Base-by-base conservation (phyloP, 805 yeast species). In the Starmerella potacharoeniae region DNA sequence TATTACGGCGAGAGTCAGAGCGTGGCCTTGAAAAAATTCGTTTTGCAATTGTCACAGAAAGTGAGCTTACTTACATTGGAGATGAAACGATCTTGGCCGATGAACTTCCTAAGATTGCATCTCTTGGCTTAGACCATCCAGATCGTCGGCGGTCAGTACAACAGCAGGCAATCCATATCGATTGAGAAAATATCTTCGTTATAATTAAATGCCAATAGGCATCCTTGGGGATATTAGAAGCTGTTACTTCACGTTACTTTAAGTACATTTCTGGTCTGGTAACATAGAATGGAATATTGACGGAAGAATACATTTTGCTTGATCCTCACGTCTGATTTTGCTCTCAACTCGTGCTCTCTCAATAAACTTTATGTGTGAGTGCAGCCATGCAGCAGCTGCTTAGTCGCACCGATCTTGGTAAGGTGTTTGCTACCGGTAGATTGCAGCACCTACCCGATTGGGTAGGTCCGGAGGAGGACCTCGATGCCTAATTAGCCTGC, bases 61-160 rank as follows among this genome's bases (percentile, higher is more conserved):
- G 81, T n/a, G 52, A 61, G 29, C 49, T 54, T 35, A 58, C 50
- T 5, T 35, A 46, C 13, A 46, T 46, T 16, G 81, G 81, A 52
- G 81, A 79, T 30, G 77, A 77, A 7, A 60, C 78, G 45, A 72
- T 76, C 5, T 70, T 89, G 16, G 84, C 73, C 65, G 82, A 82
- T 53, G 77, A 76, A 43, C 65, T 82, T 55, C 68, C 72, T 16
- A 71, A 73, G 9, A 73, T 73, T 46, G 82, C 78, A 56, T 75
- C 74, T 35, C 71, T 93, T 51, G 95, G 90, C 31, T 73, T 93
- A 65, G 96, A 93, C 65, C 95, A 87, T 64, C 89, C 93, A 1
- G 96, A 88, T 66, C 78, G 93, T 64, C 55, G 58, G 17, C 54
- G 61, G 6, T 30, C 37, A 28, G 34, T 28, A 10, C 44, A 57